Conservation (phyloP, 2,329 filamentous ascomycete species). For the Elsinoe arachidis region DNA sequence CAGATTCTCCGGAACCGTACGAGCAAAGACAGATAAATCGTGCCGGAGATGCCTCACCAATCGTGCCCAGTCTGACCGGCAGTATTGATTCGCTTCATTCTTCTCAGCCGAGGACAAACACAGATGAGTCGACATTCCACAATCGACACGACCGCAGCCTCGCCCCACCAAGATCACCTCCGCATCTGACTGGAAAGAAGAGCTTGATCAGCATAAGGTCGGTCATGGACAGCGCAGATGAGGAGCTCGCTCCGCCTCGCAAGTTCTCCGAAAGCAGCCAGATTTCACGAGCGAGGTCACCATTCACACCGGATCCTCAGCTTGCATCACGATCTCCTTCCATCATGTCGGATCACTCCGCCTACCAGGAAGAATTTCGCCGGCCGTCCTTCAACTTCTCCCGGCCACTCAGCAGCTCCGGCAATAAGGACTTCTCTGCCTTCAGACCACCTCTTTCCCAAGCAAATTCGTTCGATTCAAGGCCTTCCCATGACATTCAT, state of each 20-base stretch:
- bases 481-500: conserved; percentile 22
- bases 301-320: conserved; percentile 54
- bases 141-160: conserved; percentile 26
- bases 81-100: conserved; percentile 29
- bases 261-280: conserved; percentile 69
- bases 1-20: conserved; percentile 37
- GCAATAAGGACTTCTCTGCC: conserved; percentile 21
- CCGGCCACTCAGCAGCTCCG: conserved; percentile 68
- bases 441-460: conserved; percentile 25
- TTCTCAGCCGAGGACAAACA: conserved; percentile 33
- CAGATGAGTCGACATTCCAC: conserved; percentile 29
- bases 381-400: conserved; percentile 89
- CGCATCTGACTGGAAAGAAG: conserved; percentile 34
- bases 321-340: conserved; percentile 72
- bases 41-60: conserved; percentile 36
- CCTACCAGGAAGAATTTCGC: conserved; percentile 47
- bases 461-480: conserved; percentile 31
- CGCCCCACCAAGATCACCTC: conserved; percentile 28
- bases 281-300: conserved; percentile 51
- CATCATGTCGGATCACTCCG: conserved; percentile 70
- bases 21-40: conserved; percentile 31
- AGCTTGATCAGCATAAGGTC: conserved; percentile 39
- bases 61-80: conserved; percentile 29
- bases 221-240: conserved; percentile 49
- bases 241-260: conserved; percentile 61